Evolutionary conservation across 1,284 basidiomycete species (phyloP).

Genomic region (Meira miltonrushii): DNA sequence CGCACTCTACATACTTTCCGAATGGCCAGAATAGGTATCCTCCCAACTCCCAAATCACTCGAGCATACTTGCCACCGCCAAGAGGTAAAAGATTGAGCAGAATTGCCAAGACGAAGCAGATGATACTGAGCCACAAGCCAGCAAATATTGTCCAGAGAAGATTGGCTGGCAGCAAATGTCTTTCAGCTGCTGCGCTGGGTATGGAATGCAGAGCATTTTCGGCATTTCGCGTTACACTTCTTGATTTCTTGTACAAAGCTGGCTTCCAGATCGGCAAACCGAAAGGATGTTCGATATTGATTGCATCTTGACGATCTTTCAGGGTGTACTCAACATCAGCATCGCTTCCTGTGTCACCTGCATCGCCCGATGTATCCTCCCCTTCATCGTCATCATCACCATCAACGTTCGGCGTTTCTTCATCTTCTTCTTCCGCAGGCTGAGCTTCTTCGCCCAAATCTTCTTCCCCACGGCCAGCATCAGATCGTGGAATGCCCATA

Average conservation of each 20-base stretch:
- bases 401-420: conserved; percentile 9
- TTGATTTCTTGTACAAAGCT: conserved; percentile 94
- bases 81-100: conserved; percentile 68
- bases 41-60: conserved; percentile 82
- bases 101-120: conserved; percentile 66
- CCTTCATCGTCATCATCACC: conserved; percentile 19
- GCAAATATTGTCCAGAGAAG: conserved; percentile 79
- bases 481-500: not conserved
- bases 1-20: conserved; percentile 93
- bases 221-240: conserved; percentile 90
- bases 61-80: conserved; percentile 77
- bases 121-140: conserved; percentile 73
- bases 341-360: conserved; percentile 19
- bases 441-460: not conserved
- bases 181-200: conserved; percentile 83
- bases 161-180: conserved; percentile 85
- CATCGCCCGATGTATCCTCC: conserved; percentile 12
- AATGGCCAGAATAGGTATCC: conserved; percentile 99
- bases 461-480: not conserved
- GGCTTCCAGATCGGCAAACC: conserved; percentile 99
- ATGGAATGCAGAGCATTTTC: conserved; percentile 87
- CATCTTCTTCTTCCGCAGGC: conserved; percentile 2
- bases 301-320: conserved; percentile 88
- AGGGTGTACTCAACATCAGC: conserved; percentile 79
- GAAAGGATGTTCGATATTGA: conserved; percentile 98